Evolutionary conservation across 306 rosid genomes (phyloP).

Genomic region (Lupinus albus): DNA sequence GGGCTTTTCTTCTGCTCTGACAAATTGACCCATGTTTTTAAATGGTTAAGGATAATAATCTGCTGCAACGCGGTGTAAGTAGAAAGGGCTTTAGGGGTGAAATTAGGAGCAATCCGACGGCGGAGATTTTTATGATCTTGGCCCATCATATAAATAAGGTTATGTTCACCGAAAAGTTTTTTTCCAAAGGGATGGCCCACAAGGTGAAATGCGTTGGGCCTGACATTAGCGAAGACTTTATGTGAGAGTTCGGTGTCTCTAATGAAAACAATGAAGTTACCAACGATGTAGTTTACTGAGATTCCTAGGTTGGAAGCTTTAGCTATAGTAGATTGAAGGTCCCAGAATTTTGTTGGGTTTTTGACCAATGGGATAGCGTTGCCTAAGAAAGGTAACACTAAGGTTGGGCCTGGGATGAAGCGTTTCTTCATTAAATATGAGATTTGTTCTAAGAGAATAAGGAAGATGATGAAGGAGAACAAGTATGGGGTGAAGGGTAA

Average conservation of each 20-base stretch:
- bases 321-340: slow-evolving; percentile 57
- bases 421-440: slow-evolving; percentile 60
- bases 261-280: slow-evolving; percentile 72
- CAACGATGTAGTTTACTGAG: slow-evolving; percentile 77
- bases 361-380: slow-evolving; percentile 66
- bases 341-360: slow-evolving; percentile 77
- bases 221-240: slow-evolving; percentile 79
- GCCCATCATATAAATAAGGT: slow-evolving; percentile 84
- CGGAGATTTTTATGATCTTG: slow-evolving; percentile 83
- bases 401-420: slow-evolving; percentile 61
- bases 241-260: slow-evolving; percentile 80
- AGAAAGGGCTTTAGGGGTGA: slow-evolving; percentile 74
- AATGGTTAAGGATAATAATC: slow-evolving; percentile 65
- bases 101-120: slow-evolving; percentile 83
- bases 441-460: slow-evolving; percentile 69
- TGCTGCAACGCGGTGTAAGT: slow-evolving; percentile 81
- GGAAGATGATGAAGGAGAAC: slow-evolving; percentile 41
- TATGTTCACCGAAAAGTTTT: slow-evolving; percentile 86
- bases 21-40: slow-evolving; percentile 56
- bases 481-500: slow-evolving; percentile 46
- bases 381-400: slow-evolving; percentile 71
- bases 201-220: slow-evolving; percentile 68
- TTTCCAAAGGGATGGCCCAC: slow-evolving; percentile 94
- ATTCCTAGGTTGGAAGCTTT: slow-evolving; percentile 56
- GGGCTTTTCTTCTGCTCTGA: slow-evolving; percentile 27